Conservation (phyloP, 108 stramenopile species). For the Nitzschia putrida region DNA sequence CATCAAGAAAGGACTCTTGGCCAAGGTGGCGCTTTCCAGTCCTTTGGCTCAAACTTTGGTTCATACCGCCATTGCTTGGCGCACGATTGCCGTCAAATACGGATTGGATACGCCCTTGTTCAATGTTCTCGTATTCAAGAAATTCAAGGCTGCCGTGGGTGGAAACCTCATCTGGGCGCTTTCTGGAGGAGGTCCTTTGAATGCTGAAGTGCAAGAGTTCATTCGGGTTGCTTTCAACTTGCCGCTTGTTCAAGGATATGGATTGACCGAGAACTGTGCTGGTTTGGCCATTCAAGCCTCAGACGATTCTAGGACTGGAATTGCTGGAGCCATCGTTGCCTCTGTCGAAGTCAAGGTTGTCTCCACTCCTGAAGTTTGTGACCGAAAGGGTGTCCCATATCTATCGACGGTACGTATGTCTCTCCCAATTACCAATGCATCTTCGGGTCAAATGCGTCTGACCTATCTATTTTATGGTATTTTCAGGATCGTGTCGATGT, state of each 20-base stretch:
- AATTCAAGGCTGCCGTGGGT: conserved; percentile 80
- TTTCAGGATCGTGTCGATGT: conserved; percentile 59
- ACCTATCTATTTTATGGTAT: conserved; percentile 15
- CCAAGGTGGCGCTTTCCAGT: conserved; percentile 71
- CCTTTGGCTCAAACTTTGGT: conserved; percentile 69
- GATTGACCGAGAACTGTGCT: conserved; percentile 86
- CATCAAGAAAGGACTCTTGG: conserved; percentile 88
- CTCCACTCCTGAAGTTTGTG: conserved; percentile 78
- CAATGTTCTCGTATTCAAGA: conserved; percentile 87
- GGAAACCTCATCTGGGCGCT: conserved; percentile 74
- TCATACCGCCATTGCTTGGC: conserved; percentile 66
- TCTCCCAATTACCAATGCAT: not conserved
- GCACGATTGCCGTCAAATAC: conserved; percentile 62
- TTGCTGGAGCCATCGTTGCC: conserved; percentile 75
- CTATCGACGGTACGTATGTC: conserved; percentile 40
- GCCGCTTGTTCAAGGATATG: conserved; percentile 84
- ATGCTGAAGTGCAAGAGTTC: conserved; percentile 83
- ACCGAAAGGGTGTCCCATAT: conserved; percentile 79
- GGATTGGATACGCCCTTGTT: conserved; percentile 88
- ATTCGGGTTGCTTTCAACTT: conserved; percentile 77
- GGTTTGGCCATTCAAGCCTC: conserved; percentile 73
- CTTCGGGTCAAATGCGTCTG: conserved; percentile 3
- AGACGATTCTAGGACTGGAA: conserved; percentile 64
- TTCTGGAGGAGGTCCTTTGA: conserved; percentile 87
- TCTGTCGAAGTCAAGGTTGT: conserved; percentile 76